phyloP scores from a whole-genome alignment of 495 filamentous ascomycete species.

The Eremomyces bilateralis region DNA sequence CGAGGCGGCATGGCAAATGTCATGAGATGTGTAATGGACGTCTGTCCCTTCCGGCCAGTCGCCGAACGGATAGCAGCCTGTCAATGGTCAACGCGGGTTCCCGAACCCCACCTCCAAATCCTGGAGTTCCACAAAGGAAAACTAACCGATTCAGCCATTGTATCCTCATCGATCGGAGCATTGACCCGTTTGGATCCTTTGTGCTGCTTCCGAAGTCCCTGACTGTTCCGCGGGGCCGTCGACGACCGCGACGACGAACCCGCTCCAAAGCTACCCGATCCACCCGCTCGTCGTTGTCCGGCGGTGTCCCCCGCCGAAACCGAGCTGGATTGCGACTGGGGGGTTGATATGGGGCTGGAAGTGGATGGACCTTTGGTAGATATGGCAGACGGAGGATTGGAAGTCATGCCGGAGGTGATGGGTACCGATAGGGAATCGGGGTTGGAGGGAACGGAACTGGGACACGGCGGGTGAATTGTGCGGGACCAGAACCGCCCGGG shows the following conservation, averaged over 20 bases:
- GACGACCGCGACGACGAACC: constrained; percentile 18
- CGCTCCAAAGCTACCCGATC: constrained; percentile 40
- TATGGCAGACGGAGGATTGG: too few species aligned
- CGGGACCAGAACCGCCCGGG: too few species aligned
- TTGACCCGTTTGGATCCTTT: constrained; percentile 32
- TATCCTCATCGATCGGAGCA: constrained; percentile 48
- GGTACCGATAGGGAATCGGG: too few species aligned
- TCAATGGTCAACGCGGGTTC: too few species aligned
- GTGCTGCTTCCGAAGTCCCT: constrained; percentile 54
- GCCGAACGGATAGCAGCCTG: constrained; percentile 64
- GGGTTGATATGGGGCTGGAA: constrained; percentile 18
- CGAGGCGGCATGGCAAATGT: constrained; percentile 71
- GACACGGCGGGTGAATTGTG: too few species aligned
- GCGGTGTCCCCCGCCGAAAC: constrained; percentile 13
- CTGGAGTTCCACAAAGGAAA: constrained; percentile 1
- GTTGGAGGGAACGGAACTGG: too few species aligned
- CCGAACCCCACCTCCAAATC: too few species aligned
- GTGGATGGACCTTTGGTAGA: too few species aligned
- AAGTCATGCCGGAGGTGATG: too few species aligned
- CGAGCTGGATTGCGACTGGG: constrained; percentile 15
- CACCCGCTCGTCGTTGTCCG: constrained; percentile 36
- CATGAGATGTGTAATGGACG: constrained; percentile 90
- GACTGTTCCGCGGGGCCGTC: constrained; percentile 44
- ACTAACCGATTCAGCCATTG: constrained; percentile 58
- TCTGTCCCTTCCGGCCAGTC: constrained; percentile 74